Conservation (phyloP, 306 rosid species). For the Ziziphus jujuba region DNA sequence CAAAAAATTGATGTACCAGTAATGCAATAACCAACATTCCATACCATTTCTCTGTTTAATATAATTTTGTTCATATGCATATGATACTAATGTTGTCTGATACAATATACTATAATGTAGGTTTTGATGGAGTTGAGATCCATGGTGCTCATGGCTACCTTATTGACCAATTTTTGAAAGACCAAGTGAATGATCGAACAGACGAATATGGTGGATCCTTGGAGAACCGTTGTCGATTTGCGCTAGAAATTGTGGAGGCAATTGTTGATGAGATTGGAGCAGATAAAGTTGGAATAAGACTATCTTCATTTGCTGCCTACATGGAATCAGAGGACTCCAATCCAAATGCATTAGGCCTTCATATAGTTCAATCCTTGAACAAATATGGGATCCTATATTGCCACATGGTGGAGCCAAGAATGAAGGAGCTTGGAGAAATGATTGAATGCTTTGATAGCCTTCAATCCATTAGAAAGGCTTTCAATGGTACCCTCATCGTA, state of each 20-base stretch:
- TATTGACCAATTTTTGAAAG: constrained; percentile 41
- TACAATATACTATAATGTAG: too few relatives aligned
- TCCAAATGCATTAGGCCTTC: constrained; percentile 56
- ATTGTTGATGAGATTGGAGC: constrained; percentile 52
- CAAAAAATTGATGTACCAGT: too few relatives aligned
- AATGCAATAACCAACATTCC: too few relatives aligned
- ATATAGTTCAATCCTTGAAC: constrained; percentile 45
- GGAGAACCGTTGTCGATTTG: constrained; percentile 67
- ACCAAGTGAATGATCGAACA: constrained; percentile 37
- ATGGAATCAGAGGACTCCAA: constrained; percentile 56
- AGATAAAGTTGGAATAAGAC: constrained; percentile 64
- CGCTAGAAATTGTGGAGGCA: constrained; percentile 48
- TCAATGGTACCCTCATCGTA: constrained; percentile 53
- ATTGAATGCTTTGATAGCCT: constrained; percentile 27
- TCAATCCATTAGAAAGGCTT: constrained; percentile 45
- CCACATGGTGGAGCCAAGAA: constrained; percentile 66
- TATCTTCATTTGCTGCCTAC: constrained; percentile 62
- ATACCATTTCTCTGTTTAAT: too few relatives aligned
- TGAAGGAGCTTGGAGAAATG: constrained; percentile 31
- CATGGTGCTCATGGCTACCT: constrained; percentile 46
- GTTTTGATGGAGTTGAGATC: constrained; percentile 52
- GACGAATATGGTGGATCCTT: constrained; percentile 43
- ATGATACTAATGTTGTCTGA: too few relatives aligned
- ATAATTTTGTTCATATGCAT: too few relatives aligned
- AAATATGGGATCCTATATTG: constrained; percentile 52